phyloP scores from a whole-genome alignment of 2,329 filamentous ascomycete species.

The Endothia cerciana region DNA sequence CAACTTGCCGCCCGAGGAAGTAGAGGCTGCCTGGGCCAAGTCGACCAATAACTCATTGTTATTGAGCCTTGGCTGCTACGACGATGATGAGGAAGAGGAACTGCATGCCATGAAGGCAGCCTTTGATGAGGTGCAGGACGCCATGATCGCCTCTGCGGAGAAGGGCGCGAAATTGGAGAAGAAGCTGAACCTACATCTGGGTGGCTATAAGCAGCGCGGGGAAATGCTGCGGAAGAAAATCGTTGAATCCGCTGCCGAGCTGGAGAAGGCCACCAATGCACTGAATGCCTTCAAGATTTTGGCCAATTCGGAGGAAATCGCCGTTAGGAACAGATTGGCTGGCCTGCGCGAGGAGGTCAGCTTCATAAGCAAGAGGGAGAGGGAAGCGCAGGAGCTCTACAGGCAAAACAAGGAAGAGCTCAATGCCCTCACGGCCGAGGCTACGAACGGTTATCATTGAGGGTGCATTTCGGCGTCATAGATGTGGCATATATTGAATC shows the following conservation, averaged over 20 bases:
- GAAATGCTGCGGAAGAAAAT: conserved; percentile 83
- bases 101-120: conserved; percentile 66
- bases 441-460: conserved; percentile 45
- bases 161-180: conserved; percentile 88
- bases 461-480: neutral
- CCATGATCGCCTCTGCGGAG: conserved; percentile 74
- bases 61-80: conserved; percentile 80
- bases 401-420: conserved; percentile 78
- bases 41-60: conserved; percentile 62
- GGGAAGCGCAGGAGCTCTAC: conserved; percentile 89
- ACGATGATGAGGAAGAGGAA: conserved; percentile 74
- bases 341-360: conserved; percentile 80
- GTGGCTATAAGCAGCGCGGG: conserved; percentile 86
- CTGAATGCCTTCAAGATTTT: conserved; percentile 76
- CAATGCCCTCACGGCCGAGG: conserved; percentile 55
- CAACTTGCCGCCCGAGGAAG: conserved; percentile 51
- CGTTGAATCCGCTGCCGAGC: conserved; percentile 70
- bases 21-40: conserved; percentile 58
- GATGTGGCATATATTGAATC: neutral
- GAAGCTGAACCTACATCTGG: conserved; percentile 84
- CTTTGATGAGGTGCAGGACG: conserved; percentile 76
- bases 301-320: conserved; percentile 78
- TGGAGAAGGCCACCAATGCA: conserved; percentile 73
- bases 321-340: conserved; percentile 72
- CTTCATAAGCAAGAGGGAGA: conserved; percentile 78